Evolutionary conservation across 1,284 basidiomycete species (phyloP).

Genomic region (Ganoderma leucocontextum): DNA sequence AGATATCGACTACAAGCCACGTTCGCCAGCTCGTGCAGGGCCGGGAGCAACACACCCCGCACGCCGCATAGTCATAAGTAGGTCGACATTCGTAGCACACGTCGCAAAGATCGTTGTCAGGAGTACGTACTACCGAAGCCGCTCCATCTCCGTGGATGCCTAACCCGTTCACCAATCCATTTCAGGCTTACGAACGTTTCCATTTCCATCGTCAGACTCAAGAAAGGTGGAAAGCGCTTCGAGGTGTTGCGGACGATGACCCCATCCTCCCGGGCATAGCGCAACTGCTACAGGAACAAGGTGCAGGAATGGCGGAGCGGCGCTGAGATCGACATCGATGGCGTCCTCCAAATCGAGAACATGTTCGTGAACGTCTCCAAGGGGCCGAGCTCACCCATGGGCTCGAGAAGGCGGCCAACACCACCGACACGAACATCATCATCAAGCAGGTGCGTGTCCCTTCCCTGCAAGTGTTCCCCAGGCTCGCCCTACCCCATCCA

Average conservation of each 20-base stretch:
- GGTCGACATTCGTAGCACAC: constrained; percentile 95
- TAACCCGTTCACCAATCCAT: constrained; percentile 16
- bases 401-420: constrained; percentile 91
- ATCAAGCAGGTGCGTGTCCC: constrained; percentile 77
- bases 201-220: constrained; percentile 92
- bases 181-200: constrained; percentile 94
- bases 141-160: constrained; percentile 8
- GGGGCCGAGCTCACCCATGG: constrained; percentile 88
- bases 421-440: constrained; percentile 74
- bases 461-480: background rate
- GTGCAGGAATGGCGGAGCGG: constrained; percentile 96
- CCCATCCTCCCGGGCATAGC: background rate
- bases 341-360: constrained; percentile 96
- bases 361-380: constrained; percentile 98
- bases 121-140: constrained; percentile 65
- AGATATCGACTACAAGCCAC: constrained; percentile 42
- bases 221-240: constrained; percentile 97
- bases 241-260: constrained; percentile 66
- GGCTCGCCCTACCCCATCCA: background rate
- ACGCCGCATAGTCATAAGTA: constrained; percentile 89
- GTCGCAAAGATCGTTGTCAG: constrained; percentile 82
- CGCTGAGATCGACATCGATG: constrained; percentile 93
- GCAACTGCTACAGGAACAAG: constrained; percentile 95
- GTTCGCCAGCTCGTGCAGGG: background rate
- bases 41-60: background rate